Conservation (phyloP, 352 stramenopile species). For the Phytophthora macrochlamydospora region DNA sequence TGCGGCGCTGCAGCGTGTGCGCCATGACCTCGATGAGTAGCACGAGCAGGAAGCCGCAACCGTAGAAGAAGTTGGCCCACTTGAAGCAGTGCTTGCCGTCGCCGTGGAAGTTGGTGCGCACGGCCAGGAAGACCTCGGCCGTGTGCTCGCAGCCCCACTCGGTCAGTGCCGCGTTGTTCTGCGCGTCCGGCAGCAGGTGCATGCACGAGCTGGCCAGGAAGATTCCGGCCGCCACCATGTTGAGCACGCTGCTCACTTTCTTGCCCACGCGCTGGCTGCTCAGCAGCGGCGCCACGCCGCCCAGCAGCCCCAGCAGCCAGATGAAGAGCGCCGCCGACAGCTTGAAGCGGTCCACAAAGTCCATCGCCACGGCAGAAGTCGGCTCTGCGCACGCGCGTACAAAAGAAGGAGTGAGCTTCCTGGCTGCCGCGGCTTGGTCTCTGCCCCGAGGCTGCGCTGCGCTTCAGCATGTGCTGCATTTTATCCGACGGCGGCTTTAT, state of each 20-base stretch:
- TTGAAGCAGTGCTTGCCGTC: slow-evolving; percentile 62
- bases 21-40: slow-evolving; percentile 77
- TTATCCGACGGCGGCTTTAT: slow-evolving; percentile 40
- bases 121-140: slow-evolving; percentile 36
- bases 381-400: slow-evolving; percentile 10
- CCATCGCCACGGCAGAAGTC: slow-evolving; percentile 30
- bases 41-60: slow-evolving; percentile 73
- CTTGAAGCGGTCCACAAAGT: slow-evolving; percentile 68
- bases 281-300: slow-evolving; percentile 60
- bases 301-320: slow-evolving; percentile 58
- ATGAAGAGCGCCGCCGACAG: slow-evolving; percentile 59
- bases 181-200: slow-evolving; percentile 79
- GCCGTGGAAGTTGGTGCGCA: slow-evolving; percentile 29
- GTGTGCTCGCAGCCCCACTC: slow-evolving; percentile 50
- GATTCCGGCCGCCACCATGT: slow-evolving; percentile 83
- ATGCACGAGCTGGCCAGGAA: slow-evolving; percentile 83
- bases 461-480: slow-evolving; percentile 17
- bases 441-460: slow-evolving; percentile 3
- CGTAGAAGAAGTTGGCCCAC: slow-evolving; percentile 86
- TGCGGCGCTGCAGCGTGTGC: slow-evolving; percentile 61
- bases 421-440: slow-evolving; percentile 1
- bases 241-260: slow-evolving; percentile 62
- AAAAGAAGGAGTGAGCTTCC: slow-evolving; percentile 26
- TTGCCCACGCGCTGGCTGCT: slow-evolving; percentile 42
- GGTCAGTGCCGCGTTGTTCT: slow-evolving; percentile 64